Evolutionary conservation across 257 asterid genomes (phyloP), one percentile per base, ranked within the genome.

Genomic region (Solanum medicagineum): DNA sequence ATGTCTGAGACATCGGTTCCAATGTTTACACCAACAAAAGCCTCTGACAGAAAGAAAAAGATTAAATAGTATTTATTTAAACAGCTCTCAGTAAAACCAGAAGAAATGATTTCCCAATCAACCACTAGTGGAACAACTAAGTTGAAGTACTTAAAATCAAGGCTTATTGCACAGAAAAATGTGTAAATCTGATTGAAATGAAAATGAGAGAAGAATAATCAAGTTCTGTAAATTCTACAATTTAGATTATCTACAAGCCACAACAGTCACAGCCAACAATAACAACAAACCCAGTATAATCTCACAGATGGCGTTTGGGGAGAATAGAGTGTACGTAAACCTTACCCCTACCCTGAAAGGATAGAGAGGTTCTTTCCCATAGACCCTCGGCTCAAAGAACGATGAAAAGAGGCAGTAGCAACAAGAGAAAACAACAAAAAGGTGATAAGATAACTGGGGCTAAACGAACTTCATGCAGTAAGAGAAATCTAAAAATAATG

Each of bases 1-100:
- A 94, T 92, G 93, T 93, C 93, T 19, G 99, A 91, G 63, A 95
- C 90, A 10, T 93, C 91, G 1, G 98, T 95, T 85, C 98, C 98
- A 45, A 95, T 85, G 87, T 93, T 95, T 65, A 95, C 97, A 16
- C 99, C 99, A 40, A 95, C 84, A 87, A 95, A 94, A 81, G 95
- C 94, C 84, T 81, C 98, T 94, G 90, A 40, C 77, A 57, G 63
- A 57, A 42, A 84, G 19, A 80, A 74, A 71, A 79, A 83, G 20
- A 42, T 7, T 9, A 32, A 5, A 10, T 32, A 79, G 65, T 53
- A 13, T 29, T 49, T 15, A 49, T 60, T 49, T 24, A 13, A 45
- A 42, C 42, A 22, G 73, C 44, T 66, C 14, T 6, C 73, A 66
- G 73, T 66, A 66, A 26, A 13, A 66, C 15, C 29, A 66, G 81